phyloP scores from a whole-genome alignment of 2,329 filamentous ascomycete genomes.

The Claviceps pazoutovae region DNA sequence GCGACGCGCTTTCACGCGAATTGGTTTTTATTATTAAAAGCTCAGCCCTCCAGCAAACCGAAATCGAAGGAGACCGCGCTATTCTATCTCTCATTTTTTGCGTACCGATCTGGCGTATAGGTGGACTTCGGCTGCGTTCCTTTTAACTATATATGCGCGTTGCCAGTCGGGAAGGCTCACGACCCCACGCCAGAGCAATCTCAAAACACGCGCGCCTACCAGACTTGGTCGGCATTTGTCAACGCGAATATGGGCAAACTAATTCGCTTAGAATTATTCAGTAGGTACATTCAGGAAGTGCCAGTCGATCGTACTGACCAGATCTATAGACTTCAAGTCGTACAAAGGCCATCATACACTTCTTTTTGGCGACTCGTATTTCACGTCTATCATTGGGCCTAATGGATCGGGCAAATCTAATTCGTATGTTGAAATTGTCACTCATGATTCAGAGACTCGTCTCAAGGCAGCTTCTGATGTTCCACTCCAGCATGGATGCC shows the following conservation, averaged over 20 bases:
- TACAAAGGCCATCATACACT: conserved; percentile 95
- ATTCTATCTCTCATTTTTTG: neutral
- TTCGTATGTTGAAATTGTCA: conserved; percentile 46
- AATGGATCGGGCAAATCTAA: conserved; percentile 99
- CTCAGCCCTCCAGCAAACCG: neutral
- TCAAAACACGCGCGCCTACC: neutral
- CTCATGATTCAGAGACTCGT: neutral
- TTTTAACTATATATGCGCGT: neutral
- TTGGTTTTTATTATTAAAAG: neutral
- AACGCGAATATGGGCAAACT: conserved; percentile 76
- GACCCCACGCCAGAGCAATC: neutral
- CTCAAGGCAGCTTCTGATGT: neutral
- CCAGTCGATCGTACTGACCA: conserved; percentile 5
- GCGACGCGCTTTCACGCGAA: conserved; percentile 1
- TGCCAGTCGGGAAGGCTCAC: neutral
- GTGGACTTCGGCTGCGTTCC: neutral
- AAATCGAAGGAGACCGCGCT: neutral
- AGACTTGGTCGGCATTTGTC: neutral
- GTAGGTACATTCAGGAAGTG: conserved; percentile 34
- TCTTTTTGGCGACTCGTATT: conserved; percentile 93
- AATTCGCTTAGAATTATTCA: conserved; percentile 85
- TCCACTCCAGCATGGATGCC: conserved; percentile 71
- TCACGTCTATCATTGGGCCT: conserved; percentile 96
- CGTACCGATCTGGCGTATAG: neutral
- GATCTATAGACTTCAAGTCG: conserved; percentile 78